Evolutionary conservation across 2,329 filamentous ascomycete species (phyloP).

Genomic region (Aspergillus versicolor): DNA sequence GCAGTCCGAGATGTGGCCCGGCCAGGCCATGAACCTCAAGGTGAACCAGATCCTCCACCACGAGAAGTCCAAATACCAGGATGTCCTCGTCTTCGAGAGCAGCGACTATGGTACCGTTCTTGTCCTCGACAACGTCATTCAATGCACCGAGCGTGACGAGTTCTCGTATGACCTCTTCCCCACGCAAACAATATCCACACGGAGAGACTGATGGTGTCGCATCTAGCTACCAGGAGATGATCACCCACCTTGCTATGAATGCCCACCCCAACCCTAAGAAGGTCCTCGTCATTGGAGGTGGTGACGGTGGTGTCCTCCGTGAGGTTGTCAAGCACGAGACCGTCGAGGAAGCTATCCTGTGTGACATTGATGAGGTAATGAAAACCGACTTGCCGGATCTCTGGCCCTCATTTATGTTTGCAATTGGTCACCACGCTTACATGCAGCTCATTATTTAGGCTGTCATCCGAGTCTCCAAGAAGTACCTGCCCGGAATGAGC

Average conservation of each 20-base stretch:
- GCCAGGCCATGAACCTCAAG: constrained; percentile 97
- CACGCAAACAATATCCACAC: background rate
- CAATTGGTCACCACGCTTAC: background rate
- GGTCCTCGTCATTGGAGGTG: constrained; percentile 96
- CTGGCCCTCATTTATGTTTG: background rate
- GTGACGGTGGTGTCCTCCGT: constrained; percentile 94
- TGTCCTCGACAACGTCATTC: constrained; percentile 98
- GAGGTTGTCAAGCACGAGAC: constrained; percentile 99
- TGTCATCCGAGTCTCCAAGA: constrained; percentile 96
- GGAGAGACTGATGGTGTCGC: background rate
- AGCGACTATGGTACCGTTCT: constrained; percentile 95
- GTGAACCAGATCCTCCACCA: constrained; percentile 98
- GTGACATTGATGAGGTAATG: constrained; percentile 90
- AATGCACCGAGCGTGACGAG: constrained; percentile 97
- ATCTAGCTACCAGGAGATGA: constrained; percentile 93
- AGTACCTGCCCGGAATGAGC: constrained; percentile 93
- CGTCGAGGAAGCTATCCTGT: constrained; percentile 92
- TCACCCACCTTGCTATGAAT: constrained; percentile 97
- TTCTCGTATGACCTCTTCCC: constrained; percentile 66
- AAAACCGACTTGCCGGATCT: constrained; percentile 3
- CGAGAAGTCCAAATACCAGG: constrained; percentile 99
- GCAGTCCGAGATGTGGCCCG: constrained; percentile 98
- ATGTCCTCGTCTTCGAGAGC: constrained; percentile 98
- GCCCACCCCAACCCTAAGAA: constrained; percentile 98
- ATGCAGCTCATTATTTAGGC: constrained; percentile 52